These are phyloP conservation scores for Pseudonitzschia pungens DNA, from an alignment of 108 stramenopile species.

Conservation along the genomic window DNA sequence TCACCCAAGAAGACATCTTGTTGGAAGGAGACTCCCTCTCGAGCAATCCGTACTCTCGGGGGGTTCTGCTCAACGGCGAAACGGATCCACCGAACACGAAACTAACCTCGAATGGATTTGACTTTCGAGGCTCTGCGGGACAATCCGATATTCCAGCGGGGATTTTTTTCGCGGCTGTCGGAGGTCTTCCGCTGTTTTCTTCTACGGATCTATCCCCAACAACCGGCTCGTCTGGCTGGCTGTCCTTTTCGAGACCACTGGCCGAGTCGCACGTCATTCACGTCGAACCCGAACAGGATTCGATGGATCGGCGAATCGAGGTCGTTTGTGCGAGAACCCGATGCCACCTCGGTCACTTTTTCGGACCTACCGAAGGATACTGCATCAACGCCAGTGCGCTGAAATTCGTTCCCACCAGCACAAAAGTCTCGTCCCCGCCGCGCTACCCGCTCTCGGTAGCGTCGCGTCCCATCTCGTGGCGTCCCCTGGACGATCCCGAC, in stretches of 20 bases:
- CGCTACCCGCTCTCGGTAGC: neutral
- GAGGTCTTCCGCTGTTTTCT: constrained; percentile 29
- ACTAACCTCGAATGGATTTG: constrained; percentile 27
- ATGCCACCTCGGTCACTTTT: constrained; percentile 37
- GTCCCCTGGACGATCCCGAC: neutral
- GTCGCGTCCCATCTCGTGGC: neutral
- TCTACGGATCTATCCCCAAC: constrained; percentile 19
- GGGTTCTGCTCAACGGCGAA: constrained; percentile 29
- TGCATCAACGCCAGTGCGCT: constrained; percentile 41
- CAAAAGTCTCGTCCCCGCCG: neutral
- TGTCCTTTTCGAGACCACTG: constrained; percentile 33
- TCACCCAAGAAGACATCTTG: constrained; percentile 12
- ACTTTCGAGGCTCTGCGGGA: constrained; percentile 15
- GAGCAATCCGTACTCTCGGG: constrained; percentile 3
- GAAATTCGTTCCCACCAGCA: constrained; percentile 10
- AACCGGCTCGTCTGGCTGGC: constrained; percentile 34
- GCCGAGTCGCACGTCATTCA: constrained; percentile 14
- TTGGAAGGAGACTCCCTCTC: constrained; percentile 2
- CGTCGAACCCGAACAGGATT: constrained; percentile 3
- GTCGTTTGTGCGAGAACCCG: constrained; percentile 22
- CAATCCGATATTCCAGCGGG: constrained; percentile 13
- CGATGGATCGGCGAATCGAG: constrained; percentile 27
- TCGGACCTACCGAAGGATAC: constrained; percentile 29
- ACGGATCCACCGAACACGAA: constrained; percentile 31
- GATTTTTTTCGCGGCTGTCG: constrained; percentile 34